Evolutionary conservation across 2,329 filamentous ascomycete species (phyloP).

Genomic region (Exophiala xenobiotica): DNA sequence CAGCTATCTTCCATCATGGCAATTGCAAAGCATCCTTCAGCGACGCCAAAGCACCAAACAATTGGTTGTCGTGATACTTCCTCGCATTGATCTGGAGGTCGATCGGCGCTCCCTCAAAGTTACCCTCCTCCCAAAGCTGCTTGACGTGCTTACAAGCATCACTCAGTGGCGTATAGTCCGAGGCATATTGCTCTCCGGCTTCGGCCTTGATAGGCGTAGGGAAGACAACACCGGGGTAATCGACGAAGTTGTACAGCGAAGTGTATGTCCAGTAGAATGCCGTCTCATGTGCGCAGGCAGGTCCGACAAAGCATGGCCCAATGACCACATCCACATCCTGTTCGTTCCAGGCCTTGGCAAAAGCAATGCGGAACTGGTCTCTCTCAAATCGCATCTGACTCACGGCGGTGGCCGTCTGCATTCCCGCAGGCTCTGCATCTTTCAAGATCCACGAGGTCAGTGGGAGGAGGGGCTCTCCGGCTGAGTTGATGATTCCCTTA

Average conservation of each 20-base stretch:
- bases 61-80: slow-evolving; percentile 56
- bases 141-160: slow-evolving; percentile 49
- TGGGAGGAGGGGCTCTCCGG: slow-evolving; percentile 17
- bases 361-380: slow-evolving; percentile 15
- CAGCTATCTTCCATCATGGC: too few species aligned
- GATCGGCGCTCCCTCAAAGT: slow-evolving; percentile 53
- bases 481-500: slow-evolving; percentile 10
- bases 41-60: slow-evolving; percentile 21
- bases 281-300: slow-evolving; percentile 54
- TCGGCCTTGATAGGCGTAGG: slow-evolving; percentile 42
- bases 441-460: slow-evolving; percentile 16
- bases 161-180: slow-evolving; percentile 23
- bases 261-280: slow-evolving; percentile 65
- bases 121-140: slow-evolving; percentile 44
- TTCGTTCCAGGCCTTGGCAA: slow-evolving; percentile 12
- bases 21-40: slow-evolving; percentile 26
- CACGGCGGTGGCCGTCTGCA: slow-evolving; percentile 26
- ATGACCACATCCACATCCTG: slow-evolving; percentile 55
- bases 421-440: slow-evolving; percentile 11
- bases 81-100: slow-evolving; percentile 56
- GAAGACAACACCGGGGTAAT: slow-evolving; percentile 59
- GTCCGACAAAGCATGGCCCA: slow-evolving; percentile 59
- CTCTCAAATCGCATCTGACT: slow-evolving; percentile 33
- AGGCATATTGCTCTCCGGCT: slow-evolving; percentile 37
- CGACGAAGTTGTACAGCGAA: slow-evolving; percentile 59